phyloP scores from a whole-genome alignment of 257 asterid genomes.

The Nicotiana tabacum region DNA sequence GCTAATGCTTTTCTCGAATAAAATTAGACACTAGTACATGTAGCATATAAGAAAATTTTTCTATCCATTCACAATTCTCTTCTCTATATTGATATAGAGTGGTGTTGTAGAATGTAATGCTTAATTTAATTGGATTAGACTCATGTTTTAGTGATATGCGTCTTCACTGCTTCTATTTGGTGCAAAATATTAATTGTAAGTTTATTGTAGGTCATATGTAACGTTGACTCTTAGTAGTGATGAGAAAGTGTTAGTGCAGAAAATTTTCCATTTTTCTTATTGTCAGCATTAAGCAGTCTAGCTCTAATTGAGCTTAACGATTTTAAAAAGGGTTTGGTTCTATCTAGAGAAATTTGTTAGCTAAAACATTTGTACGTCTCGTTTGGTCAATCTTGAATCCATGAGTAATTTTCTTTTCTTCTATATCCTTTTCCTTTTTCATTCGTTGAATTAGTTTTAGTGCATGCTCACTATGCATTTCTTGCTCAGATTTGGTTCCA shows the following conservation, averaged over 20 bases:
- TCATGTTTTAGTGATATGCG: background rate
- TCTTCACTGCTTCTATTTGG: background rate
- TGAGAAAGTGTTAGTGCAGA: background rate
- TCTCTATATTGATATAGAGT: background rate
- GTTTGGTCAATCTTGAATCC: background rate
- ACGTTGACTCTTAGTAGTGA: background rate
- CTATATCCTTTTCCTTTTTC: background rate
- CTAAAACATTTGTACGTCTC: background rate
- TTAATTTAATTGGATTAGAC: background rate
- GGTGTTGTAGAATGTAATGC: background rate
- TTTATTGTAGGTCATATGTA: background rate
- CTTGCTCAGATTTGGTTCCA: constrained; percentile 69
- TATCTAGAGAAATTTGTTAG: background rate
- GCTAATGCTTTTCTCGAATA: background rate
- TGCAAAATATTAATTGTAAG: background rate
- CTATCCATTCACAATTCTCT: background rate
- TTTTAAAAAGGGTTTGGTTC: background rate
- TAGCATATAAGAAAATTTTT: background rate
- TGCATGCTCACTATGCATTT: constrained; percentile 21
- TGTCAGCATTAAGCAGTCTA: background rate
- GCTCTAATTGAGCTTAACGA: background rate
- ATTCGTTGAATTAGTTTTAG: background rate
- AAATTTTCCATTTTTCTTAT: background rate
- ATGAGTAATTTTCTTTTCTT: background rate
- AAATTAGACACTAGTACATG: background rate